Evolutionary conservation across 179 eudicot species (phyloP), one percentile per base, ranked within the genome.

Genomic region (Beta lomatogona): DNA sequence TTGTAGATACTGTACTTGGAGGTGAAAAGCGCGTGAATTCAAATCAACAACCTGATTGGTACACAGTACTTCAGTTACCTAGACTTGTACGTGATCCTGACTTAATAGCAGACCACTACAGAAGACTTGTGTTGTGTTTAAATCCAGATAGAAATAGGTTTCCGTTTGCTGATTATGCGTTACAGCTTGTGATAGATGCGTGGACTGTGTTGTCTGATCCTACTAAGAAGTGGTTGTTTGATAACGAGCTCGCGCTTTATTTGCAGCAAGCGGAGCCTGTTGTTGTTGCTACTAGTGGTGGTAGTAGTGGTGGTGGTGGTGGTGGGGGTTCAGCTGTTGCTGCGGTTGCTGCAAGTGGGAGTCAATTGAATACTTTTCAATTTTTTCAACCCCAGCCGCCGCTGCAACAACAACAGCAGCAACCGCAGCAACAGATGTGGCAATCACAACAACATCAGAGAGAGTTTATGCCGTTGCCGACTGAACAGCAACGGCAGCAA

Each of bases 1-100:
- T 94, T 4, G 90, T 83, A 57, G 98, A 94, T 67, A 94, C 98
- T 0, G 86, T 94, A 4, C 77, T 94, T 19, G 92, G 93, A 21
- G 91, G 90, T 0, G 97, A 94, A 60, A 87, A 88, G 77, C 91
- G 89, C 81, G 89, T 85, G 10, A 71, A 77, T 81, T 74, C 85
- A 2, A 71, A 64, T 58, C 85, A 85, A 52, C 88, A 87, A 12
- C 87, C 75, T 2, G 95, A 94, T 70, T 94, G 91, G 91, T 94
- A 94, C 83, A 75, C 91, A 2, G 84, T 94, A 16, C 89, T 94
- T 9, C 97, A 93, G 71, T 86, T 95, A 15, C 82, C 91, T 0
- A 82, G 77, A 25, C 85, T 83, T 45, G 86, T 85, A 5, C 84
- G 86, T 6, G 97, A 93, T 80, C 77, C 87, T 16, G 97, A 91